Evolutionary conservation across 1,284 basidiomycete species (phyloP).

Genomic region (Peniophora sp.): DNA sequence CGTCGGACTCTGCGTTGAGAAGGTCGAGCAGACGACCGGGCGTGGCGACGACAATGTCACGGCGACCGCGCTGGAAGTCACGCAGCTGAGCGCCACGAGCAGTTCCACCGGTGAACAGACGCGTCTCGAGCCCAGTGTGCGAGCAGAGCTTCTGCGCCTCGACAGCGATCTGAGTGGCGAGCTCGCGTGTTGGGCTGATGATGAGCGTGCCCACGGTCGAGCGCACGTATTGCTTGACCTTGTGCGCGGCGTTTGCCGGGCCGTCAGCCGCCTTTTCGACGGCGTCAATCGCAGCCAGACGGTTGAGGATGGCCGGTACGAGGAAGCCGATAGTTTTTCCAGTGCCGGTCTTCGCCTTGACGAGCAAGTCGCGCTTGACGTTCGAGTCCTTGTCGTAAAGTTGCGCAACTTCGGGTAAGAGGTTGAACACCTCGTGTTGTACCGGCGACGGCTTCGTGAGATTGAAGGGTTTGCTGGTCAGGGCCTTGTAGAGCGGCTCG

Average conservation of each 20-base stretch:
- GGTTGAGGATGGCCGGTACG: conserved; percentile 79
- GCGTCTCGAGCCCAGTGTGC: conserved; percentile 62
- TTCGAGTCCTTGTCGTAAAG: conserved; percentile 30
- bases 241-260: conserved; percentile 30
- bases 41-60: conserved; percentile 90
- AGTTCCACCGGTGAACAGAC: conserved; percentile 78
- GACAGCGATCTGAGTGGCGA: conserved; percentile 89
- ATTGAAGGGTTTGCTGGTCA: conserved; percentile 64
- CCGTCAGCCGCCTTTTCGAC: conserved; percentile 29
- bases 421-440: conserved; percentile 73
- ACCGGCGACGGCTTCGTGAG: conserved; percentile 79
- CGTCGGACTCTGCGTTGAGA: conserved; percentile 52
- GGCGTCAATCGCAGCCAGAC: conserved; percentile 43
- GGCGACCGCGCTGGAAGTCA: conserved; percentile 55
- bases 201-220: conserved; percentile 70
- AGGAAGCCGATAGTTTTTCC: conserved; percentile 92
- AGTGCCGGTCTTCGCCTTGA: conserved; percentile 88
- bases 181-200: conserved; percentile 90
- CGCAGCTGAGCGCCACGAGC: conserved; percentile 61
- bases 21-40: conserved; percentile 87
- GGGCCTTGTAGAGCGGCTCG: conserved; percentile 48
- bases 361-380: conserved; percentile 51
- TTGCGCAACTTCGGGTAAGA: conserved; percentile 50
- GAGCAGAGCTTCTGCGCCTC: conserved; percentile 70
- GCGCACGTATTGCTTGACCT: conserved; percentile 29